Conservation (phyloP, 805 yeast genomes). For the Isabelozyma gotoi region DNA sequence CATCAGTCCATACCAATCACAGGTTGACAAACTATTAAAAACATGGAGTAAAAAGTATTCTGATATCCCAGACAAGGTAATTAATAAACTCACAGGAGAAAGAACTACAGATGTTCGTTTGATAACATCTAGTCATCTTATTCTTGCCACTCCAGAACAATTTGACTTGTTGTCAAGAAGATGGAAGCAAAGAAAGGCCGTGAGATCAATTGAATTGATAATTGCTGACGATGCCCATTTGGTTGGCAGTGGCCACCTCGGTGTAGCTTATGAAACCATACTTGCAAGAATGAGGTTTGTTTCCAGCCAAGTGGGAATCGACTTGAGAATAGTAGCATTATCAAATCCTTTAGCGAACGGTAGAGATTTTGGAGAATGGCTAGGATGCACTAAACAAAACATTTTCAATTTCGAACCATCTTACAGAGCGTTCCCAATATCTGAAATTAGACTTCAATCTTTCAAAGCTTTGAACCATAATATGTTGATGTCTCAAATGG, state of each 20-base stretch:
- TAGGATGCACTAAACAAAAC: conserved; percentile 63
- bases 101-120: conserved; percentile 51
- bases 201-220: conserved; percentile 66
- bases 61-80: conserved; percentile 48
- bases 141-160: conserved; percentile 77
- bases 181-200: conserved; percentile 76
- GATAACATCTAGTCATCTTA: conserved; percentile 60
- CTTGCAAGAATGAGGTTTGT: conserved; percentile 73
- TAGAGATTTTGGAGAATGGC: conserved; percentile 81
- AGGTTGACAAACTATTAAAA: conserved; percentile 45
- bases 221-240: conserved; percentile 74
- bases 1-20: conserved; percentile 61
- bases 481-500: conserved; percentile 51
- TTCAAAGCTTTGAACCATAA: conserved; percentile 42
- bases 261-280: conserved; percentile 66
- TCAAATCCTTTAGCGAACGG: conserved; percentile 72
- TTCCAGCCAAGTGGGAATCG: conserved; percentile 58
- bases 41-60: conserved; percentile 59
- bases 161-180: conserved; percentile 72
- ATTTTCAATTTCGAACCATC: conserved; percentile 70
- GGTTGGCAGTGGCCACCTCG: conserved; percentile 56
- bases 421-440: conserved; percentile 56
- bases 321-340: conserved; percentile 63
- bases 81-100: conserved; percentile 59
- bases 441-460: conserved; percentile 54